Evolutionary conservation across 2,329 filamentous ascomycete species (phyloP).

Genomic region (Nothophoma quercina): DNA sequence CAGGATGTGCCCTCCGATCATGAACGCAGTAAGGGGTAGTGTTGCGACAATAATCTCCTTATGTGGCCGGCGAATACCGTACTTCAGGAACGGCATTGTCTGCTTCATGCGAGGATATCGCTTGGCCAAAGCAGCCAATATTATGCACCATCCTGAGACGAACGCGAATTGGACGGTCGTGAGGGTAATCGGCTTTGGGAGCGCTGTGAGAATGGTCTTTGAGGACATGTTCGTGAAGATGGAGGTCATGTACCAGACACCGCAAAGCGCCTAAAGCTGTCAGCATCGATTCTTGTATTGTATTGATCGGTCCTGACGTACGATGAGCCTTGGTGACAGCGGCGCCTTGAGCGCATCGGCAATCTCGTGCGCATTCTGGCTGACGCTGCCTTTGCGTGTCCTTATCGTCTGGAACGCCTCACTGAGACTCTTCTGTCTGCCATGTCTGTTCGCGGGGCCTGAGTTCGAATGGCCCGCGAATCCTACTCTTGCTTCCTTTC

Average conservation of each 20-base stretch:
- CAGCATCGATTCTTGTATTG: conserved; percentile 39
- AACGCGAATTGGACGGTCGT: conserved; percentile 94
- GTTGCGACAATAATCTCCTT: conserved; percentile 85
- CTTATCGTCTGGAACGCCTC: conserved; percentile 88
- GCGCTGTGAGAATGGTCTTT: conserved; percentile 92
- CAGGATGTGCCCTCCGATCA: conserved; percentile 90
- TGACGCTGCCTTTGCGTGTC: conserved; percentile 82
- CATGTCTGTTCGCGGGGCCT: conserved; percentile 58
- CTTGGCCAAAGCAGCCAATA: conserved; percentile 77
- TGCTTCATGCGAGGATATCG: conserved; percentile 74
- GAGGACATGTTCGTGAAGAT: conserved; percentile 97
- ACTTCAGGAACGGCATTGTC: conserved; percentile 78
- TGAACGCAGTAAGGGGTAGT: conserved; percentile 89
- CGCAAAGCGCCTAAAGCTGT: conserved; percentile 73
- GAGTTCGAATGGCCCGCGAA: conserved; percentile 52
- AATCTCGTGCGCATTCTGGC: conserved; percentile 91
- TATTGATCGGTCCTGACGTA: conserved; percentile 56
- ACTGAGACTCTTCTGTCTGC: conserved; percentile 83
- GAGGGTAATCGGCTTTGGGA: conserved; percentile 88
- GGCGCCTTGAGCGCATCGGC: conserved; percentile 90
- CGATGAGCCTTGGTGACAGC: conserved; percentile 85
- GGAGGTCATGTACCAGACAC: conserved; percentile 94
- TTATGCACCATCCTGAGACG: conserved; percentile 85
- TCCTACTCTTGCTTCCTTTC: conserved; percentile 60
- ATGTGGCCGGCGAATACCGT: conserved; percentile 83